Base-by-base conservation (phyloP, 192 early-diverging fungal species). In the Backusella tuberculispora region DNA sequence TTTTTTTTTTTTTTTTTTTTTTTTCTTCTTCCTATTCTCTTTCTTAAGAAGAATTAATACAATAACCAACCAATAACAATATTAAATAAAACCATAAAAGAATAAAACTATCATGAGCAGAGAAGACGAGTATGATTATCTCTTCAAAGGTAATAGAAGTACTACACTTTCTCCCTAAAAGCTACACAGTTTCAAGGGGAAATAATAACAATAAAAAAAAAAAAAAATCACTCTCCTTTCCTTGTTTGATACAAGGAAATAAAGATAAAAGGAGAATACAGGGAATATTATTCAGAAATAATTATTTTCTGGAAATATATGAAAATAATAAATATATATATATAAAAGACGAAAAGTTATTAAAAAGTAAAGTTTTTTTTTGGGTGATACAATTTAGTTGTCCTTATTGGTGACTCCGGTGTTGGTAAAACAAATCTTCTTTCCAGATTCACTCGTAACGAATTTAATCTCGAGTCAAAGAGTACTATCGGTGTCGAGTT, bases 401-500 rank as follows among this genome's bases (percentile, higher is more conserved):
- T 95, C 65, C 87, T 95, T 72, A 95, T 95, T 86, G 94, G 94
- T 63, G 97, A 98, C 78, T 97, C 96, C 15, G 96, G 96, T 37
- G 96, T 97, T 74, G 97, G 97, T 71, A 99, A 99, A 83, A 97
- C 97, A 76, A 97, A 97, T 85, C 92, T 99, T 44, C 91, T 99
- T 53, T 90, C 93, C 72, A 91, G 97, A 68, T 99, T 98, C 83
- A 96, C 96, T 53, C 92, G 95, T 75, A 96, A 98, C 86, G 96
- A 97, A 83, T 99, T 99, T 83, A 96, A 95, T 85, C 87, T 96
- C 74, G 95, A 97, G 80, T 97, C 96, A 74, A 98, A 97, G 84
- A 96, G 97, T n/a, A 99, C 97, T 69, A 99, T 99, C 80, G 97
- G 97, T 76, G 95, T 99, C 46, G 97, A 99, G 81, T 99, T 98